Evolutionary conservation across 805 yeast genomes (phyloP).

Genomic region (Danielia reshetovae): DNA sequence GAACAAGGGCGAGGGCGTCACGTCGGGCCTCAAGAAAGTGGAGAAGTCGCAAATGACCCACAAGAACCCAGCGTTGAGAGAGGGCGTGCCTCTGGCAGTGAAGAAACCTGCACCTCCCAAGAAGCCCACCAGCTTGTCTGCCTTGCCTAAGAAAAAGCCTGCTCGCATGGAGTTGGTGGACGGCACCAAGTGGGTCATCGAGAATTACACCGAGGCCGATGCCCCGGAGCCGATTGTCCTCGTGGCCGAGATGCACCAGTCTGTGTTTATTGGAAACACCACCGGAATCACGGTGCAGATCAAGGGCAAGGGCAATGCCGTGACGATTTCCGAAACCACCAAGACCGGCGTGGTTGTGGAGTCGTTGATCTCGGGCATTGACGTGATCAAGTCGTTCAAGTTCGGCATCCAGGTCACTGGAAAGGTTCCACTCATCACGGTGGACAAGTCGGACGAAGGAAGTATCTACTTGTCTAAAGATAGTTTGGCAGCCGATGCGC

Average conservation of each 20-base stretch:
- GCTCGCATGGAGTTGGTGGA: conserved; percentile 69
- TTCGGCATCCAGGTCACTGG: conserved; percentile 86
- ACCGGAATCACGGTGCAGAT: conserved; percentile 68
- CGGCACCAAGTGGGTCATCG: conserved; percentile 80
- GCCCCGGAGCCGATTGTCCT: conserved; percentile 53
- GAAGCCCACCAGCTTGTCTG: conserved; percentile 64
- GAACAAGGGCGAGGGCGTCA: conserved; percentile 79
- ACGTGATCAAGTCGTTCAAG: conserved; percentile 73
- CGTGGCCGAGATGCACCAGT: conserved; percentile 81
- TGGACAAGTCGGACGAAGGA: conserved; percentile 89
- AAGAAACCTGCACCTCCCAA: conserved; percentile 76
- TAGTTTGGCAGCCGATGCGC: conserved; percentile 58
- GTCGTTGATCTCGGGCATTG: conserved; percentile 81
- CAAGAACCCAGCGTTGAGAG: conserved; percentile 80
- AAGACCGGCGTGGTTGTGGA: conserved; percentile 79
- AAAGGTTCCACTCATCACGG: conserved; percentile 73
- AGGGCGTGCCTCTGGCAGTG: conserved; percentile 40
- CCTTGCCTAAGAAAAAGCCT: conserved; percentile 43
- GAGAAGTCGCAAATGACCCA: conserved; percentile 93
- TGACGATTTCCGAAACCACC: conserved; percentile 69
- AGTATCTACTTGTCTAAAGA: conserved; percentile 70
- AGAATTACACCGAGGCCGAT: conserved; percentile 60
- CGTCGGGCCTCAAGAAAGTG: conserved; percentile 84
- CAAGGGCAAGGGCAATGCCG: conserved; percentile 88
- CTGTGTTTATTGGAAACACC: conserved; percentile 85